Evolutionary conservation across 352 stramenopile species (phyloP).

Genomic region (Globisporangium perplexum): DNA sequence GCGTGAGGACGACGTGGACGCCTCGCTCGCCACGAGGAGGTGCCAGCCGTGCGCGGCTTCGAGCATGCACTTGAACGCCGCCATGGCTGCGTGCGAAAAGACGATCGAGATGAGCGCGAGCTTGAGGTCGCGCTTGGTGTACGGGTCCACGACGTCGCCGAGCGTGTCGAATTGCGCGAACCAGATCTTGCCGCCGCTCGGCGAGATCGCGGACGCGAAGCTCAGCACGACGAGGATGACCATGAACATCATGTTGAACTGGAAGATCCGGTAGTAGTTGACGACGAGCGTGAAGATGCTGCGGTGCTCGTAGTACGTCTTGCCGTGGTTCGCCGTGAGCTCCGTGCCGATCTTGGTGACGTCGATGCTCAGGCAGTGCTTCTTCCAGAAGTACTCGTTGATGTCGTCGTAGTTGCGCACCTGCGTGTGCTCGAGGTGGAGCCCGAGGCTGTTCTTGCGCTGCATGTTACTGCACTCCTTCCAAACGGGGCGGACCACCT

Average conservation of each 20-base stretch:
- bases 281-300: slow-evolving; percentile 72
- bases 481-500: slow-evolving; percentile 56
- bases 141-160: slow-evolving; percentile 48
- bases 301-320: slow-evolving; percentile 76
- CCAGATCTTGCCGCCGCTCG: slow-evolving; percentile 42
- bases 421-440: slow-evolving; percentile 59
- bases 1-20: slow-evolving; percentile 33
- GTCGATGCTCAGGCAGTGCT: slow-evolving; percentile 51
- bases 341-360: slow-evolving; percentile 42
- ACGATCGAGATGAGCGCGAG: slow-evolving; percentile 53
- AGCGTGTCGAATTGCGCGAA: slow-evolving; percentile 57
- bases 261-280: slow-evolving; percentile 78
- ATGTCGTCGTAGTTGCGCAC: slow-evolving; percentile 80
- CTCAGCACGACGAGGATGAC: slow-evolving; percentile 50
- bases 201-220: slow-evolving; percentile 58
- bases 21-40: slow-evolving; percentile 36
- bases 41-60: slow-evolving; percentile 62
- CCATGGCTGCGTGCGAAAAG: slow-evolving; percentile 39
- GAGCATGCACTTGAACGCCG: slow-evolving; percentile 49
- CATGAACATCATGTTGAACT: slow-evolving; percentile 81
- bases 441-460: slow-evolving; percentile 52
- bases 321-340: slow-evolving; percentile 55
- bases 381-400: slow-evolving; percentile 81
- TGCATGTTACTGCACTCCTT: slow-evolving; percentile 63
- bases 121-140: slow-evolving; percentile 50